These are phyloP conservation scores for Bidens hawaiensis DNA, from an alignment of 140 eudicot genomes.

Conservation along the genomic window DNA sequence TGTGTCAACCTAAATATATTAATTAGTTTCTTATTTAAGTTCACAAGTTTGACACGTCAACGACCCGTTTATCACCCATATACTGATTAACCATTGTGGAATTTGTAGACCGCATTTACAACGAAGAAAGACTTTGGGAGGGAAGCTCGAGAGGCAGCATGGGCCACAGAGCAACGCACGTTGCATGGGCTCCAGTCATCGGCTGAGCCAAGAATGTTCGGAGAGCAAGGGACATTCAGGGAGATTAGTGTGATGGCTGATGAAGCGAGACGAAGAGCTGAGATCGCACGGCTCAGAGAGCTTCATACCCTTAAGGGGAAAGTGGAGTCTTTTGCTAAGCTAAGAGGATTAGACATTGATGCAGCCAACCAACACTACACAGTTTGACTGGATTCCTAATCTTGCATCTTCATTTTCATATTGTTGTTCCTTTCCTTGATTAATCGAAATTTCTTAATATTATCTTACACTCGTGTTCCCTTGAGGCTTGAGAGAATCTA, in stretches of 20 bases:
- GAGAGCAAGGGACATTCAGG: conserved; percentile 41
- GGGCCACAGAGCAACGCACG: conserved; percentile 81
- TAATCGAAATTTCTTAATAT: neutral
- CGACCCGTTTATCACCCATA: neutral
- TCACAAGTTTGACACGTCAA: neutral
- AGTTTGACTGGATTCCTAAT: conserved; percentile 28
- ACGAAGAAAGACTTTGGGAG: conserved; percentile 66
- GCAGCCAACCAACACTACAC: conserved; percentile 65
- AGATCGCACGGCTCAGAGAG: conserved; percentile 80
- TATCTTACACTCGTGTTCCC: too few relatives aligned
- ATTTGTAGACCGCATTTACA: conserved; percentile 60
- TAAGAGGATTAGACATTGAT: conserved; percentile 75
- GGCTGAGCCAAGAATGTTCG: conserved; percentile 37
- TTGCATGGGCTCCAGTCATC: conserved; percentile 61
- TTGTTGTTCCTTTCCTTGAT: neutral
- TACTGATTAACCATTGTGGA: neutral
- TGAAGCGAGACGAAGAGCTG: conserved; percentile 86
- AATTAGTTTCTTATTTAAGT: neutral
- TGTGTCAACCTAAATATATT: neutral
- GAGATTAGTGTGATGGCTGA: conserved; percentile 80
- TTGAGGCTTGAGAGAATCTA: too few relatives aligned
- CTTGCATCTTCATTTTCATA: neutral
- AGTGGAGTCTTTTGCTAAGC: conserved; percentile 81
- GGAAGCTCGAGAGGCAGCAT: conserved; percentile 80
- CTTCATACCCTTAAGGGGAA: conserved; percentile 71